A percentile compares a stretch with the other conserved stretches of the same genome.
Evolutionary conservation across 1,139 yeast species (phyloP).

Genomic region (Blastobotrys proliferans): DNA sequence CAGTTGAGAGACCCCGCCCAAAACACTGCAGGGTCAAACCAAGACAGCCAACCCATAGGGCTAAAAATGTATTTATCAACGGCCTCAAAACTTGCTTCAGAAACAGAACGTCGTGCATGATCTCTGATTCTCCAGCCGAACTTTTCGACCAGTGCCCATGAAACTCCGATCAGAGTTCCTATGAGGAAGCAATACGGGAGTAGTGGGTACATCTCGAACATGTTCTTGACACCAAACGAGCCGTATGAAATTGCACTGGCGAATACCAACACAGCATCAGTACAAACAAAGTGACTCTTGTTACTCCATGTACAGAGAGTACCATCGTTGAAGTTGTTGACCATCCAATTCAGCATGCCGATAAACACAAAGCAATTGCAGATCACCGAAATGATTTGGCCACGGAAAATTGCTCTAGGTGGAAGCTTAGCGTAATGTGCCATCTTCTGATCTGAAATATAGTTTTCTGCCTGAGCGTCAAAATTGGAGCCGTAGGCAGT

Average conservation of each 20-base stretch:
- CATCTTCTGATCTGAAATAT: conserved; percentile 51
- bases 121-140: too few species aligned
- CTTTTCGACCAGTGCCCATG: too few species aligned
- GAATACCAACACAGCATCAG: conserved; percentile 43
- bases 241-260: conserved; percentile 58
- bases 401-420: conserved; percentile 56
- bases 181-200: conserved; percentile 43
- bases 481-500: conserved; percentile 37
- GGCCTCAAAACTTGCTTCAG: too few species aligned
- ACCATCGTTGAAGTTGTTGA: conserved; percentile 38
- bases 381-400: conserved; percentile 46
- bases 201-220: conserved; percentile 43
- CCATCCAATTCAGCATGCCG: conserved; percentile 52
- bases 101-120: too few species aligned
- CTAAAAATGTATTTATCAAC: too few species aligned
- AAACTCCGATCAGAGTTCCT: conserved; percentile 29
- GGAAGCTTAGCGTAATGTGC: conserved; percentile 60
- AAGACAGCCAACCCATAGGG: too few species aligned
- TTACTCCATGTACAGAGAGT: conserved; percentile 47
- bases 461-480: conserved; percentile 55
- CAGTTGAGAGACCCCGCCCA: conserved; percentile 40
- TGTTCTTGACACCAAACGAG: conserved; percentile 58
- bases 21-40: conserved; percentile 51
- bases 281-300: conserved; percentile 32
- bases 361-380: conserved; percentile 42